phyloP scores from a whole-genome alignment of 2,329 filamentous ascomycete species.

The Zelopaecilomyces penicillatus region DNA sequence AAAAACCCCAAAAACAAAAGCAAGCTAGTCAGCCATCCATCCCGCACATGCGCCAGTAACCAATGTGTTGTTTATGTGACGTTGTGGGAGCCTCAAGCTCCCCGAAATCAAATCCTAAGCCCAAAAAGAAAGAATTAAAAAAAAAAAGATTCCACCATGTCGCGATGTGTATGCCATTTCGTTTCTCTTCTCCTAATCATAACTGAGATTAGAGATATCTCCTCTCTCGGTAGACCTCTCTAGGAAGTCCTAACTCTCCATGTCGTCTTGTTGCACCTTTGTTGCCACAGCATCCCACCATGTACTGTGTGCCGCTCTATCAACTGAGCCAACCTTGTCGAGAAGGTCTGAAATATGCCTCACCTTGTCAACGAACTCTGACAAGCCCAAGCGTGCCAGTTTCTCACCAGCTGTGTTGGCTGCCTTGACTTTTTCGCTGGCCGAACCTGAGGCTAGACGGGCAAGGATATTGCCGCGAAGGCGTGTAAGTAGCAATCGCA shows the following conservation, averaged over 20 bases:
- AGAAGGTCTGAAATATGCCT: conserved; percentile 62
- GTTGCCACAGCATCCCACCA: conserved; percentile 64
- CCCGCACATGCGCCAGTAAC: no score
- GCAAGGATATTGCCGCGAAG: conserved; percentile 58
- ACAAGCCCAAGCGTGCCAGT: conserved; percentile 59
- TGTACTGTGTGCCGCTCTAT: conserved; percentile 56
- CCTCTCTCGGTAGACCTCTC: no score
- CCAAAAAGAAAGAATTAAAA: no score
- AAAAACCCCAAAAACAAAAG: no score
- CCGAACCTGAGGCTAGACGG: conserved; percentile 56
- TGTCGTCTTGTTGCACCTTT: conserved; percentile 40
- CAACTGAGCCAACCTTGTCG: conserved; percentile 55
- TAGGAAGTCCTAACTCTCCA: conserved; percentile 13
- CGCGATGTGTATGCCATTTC: no score
- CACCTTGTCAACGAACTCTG: conserved; percentile 64
- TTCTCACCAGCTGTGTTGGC: conserved; percentile 62
- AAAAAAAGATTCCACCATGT: no score
- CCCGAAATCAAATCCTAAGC: no score
- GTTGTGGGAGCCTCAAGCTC: no score
- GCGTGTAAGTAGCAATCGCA: conserved; percentile 60
- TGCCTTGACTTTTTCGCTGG: conserved; percentile 61
- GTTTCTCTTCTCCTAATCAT: no score
- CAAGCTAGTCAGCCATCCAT: no score
- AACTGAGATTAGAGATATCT: no score
- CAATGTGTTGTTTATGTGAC: no score